Evolutionary conservation across 345 rosid genomes (phyloP).

Genomic region (Arabis hirsuta): DNA sequence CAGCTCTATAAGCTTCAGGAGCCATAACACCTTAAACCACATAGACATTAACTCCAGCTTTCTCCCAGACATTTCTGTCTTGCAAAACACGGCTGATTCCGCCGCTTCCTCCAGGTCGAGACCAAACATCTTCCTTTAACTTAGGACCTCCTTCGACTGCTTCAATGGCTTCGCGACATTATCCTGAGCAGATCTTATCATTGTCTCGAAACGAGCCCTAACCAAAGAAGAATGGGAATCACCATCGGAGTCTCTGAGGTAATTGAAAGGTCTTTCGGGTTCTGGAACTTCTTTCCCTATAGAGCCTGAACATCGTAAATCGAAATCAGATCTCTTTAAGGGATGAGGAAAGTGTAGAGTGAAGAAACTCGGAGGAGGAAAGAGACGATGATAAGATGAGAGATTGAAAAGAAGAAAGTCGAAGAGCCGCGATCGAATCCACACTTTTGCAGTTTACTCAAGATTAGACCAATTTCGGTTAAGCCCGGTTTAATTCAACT

Average conservation of each 20-base stretch:
- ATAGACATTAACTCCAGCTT: constrained; percentile 97
- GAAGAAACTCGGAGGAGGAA: constrained; percentile 15
- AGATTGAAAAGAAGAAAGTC: constrained; percentile 29
- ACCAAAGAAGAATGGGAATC: constrained; percentile 47
- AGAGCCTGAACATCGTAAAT: constrained; percentile 55
- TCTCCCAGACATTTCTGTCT: constrained; percentile 90
- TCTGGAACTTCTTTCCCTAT: constrained; percentile 68
- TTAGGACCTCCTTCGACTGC: constrained; percentile 61
- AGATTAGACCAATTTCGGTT: too few relatives aligned
- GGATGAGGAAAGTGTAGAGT: constrained; percentile 26
- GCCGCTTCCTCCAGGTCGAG: constrained; percentile 96
- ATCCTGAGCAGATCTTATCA: constrained; percentile 87
- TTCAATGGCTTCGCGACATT: constrained; percentile 74
- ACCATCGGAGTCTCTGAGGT: constrained; percentile 65
- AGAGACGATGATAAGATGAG: constrained; percentile 27
- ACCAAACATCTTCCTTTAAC: constrained; percentile 98
- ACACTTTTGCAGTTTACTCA: too few relatives aligned
- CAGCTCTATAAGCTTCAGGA: constrained; percentile 98
- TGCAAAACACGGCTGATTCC: constrained; percentile 97
- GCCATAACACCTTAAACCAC: constrained; percentile 98
- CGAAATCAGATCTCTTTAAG: constrained; percentile 5
- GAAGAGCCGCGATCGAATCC: too few relatives aligned
- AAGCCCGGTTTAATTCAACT: too few relatives aligned
- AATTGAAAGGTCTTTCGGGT: constrained; percentile 72
- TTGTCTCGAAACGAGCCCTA: constrained; percentile 84